A percentile compares a stretch with the other conserved stretches of the same genome.
These are phyloP conservation scores for Mycena floridula DNA, from an alignment of 768 basidiomycete genomes.

Conservation along the genomic window DNA sequence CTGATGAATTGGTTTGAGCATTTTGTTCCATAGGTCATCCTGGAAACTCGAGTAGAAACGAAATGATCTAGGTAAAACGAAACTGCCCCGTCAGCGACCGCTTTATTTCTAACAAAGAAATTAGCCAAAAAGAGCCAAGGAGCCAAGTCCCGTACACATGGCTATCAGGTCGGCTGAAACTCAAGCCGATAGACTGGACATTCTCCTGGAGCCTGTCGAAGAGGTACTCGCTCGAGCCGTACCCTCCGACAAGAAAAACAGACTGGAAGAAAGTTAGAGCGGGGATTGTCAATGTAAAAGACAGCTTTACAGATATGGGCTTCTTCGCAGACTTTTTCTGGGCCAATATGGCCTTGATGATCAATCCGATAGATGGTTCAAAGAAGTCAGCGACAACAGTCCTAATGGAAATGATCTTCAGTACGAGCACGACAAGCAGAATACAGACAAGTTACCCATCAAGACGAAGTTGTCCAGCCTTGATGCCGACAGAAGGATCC, in stretches of 20 bases:
- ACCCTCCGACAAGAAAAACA: constrained; percentile 56
- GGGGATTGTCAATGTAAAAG: not conserved
- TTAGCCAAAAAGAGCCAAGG: not conserved
- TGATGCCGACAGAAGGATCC: constrained; percentile 33
- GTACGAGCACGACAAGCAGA: not conserved
- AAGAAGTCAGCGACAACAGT: constrained; percentile 31
- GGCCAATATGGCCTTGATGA: constrained; percentile 6
- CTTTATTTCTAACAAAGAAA: constrained; percentile 26
- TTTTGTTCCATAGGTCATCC: constrained; percentile 41
- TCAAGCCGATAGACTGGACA: constrained; percentile 46
- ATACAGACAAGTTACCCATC: constrained; percentile 15
- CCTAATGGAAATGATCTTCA: constrained; percentile 13
- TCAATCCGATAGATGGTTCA: constrained; percentile 17
- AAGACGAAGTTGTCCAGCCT: constrained; percentile 41
- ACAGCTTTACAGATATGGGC: not conserved
- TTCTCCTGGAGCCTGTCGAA: constrained; percentile 71
- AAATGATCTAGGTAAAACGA: constrained; percentile 39
- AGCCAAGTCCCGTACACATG: constrained; percentile 38
- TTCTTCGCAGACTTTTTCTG: constrained; percentile 1
- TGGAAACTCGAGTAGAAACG: constrained; percentile 41
- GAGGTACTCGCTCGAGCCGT: constrained; percentile 78
- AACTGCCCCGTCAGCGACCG: constrained; percentile 47
- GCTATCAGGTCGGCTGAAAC: constrained; percentile 61
- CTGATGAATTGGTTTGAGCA: constrained; percentile 29
- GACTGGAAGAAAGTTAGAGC: not conserved